Conservation (phyloP, 2,329 filamentous ascomycete genomes). For the Cladophialophora carrionii region DNA sequence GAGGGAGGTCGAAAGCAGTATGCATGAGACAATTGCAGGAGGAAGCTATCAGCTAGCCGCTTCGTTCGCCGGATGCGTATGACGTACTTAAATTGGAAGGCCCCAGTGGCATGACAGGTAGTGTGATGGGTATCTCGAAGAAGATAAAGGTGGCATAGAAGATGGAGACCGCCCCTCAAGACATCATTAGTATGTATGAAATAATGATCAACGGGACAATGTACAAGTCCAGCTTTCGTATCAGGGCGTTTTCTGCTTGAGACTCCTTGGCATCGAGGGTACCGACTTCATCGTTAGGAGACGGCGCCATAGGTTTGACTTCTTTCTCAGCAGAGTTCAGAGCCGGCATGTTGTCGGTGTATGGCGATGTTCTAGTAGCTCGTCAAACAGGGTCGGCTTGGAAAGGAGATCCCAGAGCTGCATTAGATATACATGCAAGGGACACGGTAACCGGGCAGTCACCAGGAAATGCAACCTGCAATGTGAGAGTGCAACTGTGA, state of each 20-base stretch:
- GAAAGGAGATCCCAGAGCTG: background rate
- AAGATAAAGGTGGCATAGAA: conserved; percentile 4
- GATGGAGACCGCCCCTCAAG: conserved; percentile 1
- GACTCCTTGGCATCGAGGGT: background rate
- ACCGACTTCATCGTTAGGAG: background rate
- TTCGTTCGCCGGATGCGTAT: background rate
- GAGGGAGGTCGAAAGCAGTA: background rate
- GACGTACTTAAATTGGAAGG: conserved; percentile 5
- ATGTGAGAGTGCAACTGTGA: background rate
- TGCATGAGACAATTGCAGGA: background rate
- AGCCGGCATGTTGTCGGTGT: background rate
- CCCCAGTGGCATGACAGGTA: background rate
- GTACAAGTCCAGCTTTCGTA: conserved; percentile 1
- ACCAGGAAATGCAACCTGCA: background rate
- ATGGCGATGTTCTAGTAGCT: background rate
- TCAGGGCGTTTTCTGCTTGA: background rate
- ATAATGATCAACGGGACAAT: background rate
- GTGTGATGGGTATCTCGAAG: conserved; percentile 5
- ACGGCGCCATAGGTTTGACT: background rate
- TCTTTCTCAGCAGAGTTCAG: background rate
- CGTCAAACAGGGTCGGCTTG: background rate
- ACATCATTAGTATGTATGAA: background rate
- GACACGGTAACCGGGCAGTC: background rate
- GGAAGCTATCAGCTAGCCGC: background rate
- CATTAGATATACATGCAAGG: background rate